phyloP scores from a whole-genome alignment of 2,329 filamentous ascomycete genomes.

The Aspergillus sclerotialis region DNA sequence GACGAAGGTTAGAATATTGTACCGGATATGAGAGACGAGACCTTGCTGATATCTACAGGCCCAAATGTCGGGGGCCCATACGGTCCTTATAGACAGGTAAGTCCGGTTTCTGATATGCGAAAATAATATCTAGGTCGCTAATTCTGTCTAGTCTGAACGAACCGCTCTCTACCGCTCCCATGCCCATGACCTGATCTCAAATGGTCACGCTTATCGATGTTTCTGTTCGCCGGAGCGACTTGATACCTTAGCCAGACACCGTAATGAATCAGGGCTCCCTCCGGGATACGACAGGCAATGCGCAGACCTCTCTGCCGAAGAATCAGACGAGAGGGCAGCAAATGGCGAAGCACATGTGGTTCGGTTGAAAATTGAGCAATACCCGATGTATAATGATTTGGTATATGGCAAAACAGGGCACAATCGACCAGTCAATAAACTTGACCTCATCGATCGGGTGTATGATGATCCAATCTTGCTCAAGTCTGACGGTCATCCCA shows the following conservation, averaged over 20 bases:
- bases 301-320: conserved; percentile 54
- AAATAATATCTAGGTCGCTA: neutral
- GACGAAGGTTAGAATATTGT: conserved; percentile 79
- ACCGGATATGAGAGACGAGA: too few species aligned
- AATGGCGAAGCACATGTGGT: conserved; percentile 68
- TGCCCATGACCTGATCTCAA: conserved; percentile 60
- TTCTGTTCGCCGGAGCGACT: conserved; percentile 76
- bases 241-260: conserved; percentile 57
- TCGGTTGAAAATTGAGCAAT: conserved; percentile 62
- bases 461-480: conserved; percentile 82
- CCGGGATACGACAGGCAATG: conserved; percentile 69
- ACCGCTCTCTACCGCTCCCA: conserved; percentile 65
- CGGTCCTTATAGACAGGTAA: conserved; percentile 79
- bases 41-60: conserved; percentile 41
- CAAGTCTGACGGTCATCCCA: conserved; percentile 87
- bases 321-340: conserved; percentile 64
- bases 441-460: conserved; percentile 39
- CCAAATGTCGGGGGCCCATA: conserved; percentile 73
- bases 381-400: conserved; percentile 64
- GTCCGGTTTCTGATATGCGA: conserved; percentile 1
- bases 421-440: conserved; percentile 46
- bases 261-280: conserved; percentile 52
- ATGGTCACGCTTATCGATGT: conserved; percentile 79
- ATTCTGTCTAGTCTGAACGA: conserved; percentile 70
- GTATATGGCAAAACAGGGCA: conserved; percentile 62